Conservation (phyloP, 1,139 yeast genomes). For the Debaryomyces udenii region DNA sequence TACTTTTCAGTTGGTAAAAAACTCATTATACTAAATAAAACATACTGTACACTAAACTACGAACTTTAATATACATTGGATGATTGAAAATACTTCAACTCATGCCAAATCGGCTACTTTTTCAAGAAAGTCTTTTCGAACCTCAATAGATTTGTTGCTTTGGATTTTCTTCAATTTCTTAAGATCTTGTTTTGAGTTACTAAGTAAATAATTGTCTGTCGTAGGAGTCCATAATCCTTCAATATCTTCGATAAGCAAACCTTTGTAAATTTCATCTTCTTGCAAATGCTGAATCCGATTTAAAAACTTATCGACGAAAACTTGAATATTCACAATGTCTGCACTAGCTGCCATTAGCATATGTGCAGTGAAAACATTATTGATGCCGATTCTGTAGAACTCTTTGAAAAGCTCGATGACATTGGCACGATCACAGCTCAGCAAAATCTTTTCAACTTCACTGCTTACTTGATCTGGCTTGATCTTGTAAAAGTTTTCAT, state of each 20-base stretch:
- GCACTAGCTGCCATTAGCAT: constrained; percentile 30
- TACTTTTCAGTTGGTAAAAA: not conserved
- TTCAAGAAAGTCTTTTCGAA: constrained; percentile 28
- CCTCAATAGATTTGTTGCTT: constrained; percentile 21
- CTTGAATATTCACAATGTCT: constrained; percentile 18
- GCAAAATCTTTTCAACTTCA: constrained; percentile 10
- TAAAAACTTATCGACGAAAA: constrained; percentile 15
- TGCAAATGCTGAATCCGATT: constrained; percentile 9
- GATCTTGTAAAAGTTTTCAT: constrained; percentile 15
- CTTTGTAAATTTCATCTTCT: constrained; percentile 14
- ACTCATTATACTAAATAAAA: constrained; percentile 4
- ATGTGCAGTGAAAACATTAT: constrained; percentile 30
- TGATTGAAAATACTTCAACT: no score
- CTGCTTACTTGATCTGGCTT: constrained; percentile 5
- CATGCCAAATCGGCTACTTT: not conserved
- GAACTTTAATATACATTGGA: constrained; percentile 2
- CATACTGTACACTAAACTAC: constrained; percentile 7
- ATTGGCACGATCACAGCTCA: constrained; percentile 12
- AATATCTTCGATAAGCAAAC: constrained; percentile 16
- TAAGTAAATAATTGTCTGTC: constrained; percentile 7
- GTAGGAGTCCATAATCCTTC: constrained; percentile 33
- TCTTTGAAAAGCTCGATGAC: constrained; percentile 16
- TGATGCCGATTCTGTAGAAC: constrained; percentile 29
- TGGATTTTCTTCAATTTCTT: constrained; percentile 24
- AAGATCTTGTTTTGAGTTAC: constrained; percentile 5